Evolutionary conservation across 768 basidiomycete genomes (phyloP).

Genomic region (Suillus brevipes): DNA sequence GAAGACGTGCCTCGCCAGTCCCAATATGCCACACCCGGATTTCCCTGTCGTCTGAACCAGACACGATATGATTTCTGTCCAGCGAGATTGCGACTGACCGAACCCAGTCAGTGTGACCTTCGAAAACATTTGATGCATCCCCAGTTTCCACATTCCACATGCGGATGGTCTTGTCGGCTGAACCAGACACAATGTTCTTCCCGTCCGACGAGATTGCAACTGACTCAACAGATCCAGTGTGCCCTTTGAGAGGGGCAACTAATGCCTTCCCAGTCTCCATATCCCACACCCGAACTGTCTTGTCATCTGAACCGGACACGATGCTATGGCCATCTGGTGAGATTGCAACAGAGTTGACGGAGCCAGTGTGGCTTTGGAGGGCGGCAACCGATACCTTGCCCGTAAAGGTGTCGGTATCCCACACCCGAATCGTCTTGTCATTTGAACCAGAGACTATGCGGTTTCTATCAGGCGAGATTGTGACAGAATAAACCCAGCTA

Average conservation of each 20-base stretch:
- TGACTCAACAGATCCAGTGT: not conserved
- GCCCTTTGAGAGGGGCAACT: not conserved
- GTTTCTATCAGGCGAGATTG: not conserved
- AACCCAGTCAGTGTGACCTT: not conserved
- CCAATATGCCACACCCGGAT: not conserved
- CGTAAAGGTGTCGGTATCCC: not conserved
- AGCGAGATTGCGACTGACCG: not conserved
- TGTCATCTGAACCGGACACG: conserved; percentile 8
- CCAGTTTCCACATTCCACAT: not conserved
- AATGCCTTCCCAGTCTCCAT: not conserved
- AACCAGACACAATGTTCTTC: not conserved
- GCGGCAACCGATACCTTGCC: not conserved
- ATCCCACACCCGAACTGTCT: conserved; percentile 1
- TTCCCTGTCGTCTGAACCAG: not conserved
- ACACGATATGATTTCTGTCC: not conserved
- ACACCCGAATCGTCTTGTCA: not conserved
- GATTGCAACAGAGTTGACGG: not conserved
- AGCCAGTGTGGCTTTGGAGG: not conserved
- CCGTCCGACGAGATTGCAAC: not conserved
- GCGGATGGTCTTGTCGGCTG: not conserved
- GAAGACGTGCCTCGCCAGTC: not conserved
- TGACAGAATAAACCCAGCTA: not conserved
- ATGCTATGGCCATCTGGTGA: conserved; percentile 6
- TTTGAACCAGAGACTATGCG: not conserved
- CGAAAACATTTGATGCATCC: not conserved